Evolutionary conservation across 306 rosid species (phyloP), one percentile per base, ranked within the genome.

Genomic region (Canavalia gladiata): DNA sequence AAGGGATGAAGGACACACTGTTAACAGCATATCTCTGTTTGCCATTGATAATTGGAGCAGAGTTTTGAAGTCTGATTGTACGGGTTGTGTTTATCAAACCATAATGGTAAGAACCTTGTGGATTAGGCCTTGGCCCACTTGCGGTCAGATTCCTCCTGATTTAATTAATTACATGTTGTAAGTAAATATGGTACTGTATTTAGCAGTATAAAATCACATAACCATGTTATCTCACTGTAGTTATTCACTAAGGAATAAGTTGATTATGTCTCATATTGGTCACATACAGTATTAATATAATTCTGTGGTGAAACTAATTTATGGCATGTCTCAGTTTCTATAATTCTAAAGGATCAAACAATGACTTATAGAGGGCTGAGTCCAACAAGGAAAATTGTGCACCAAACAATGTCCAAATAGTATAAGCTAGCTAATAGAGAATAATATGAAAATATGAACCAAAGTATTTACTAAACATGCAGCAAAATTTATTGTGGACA

Each of bases 81-180:
- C 68, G 81, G 2, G 97, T 94, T 25, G 87, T 85, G 82, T 92
- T 94, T 78, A 94, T 90, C 87, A 90, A 1, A 64, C 98, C 97
- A 39, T 94, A 94, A 72, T 91, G 94, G 85, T 94, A 94, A 1
- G 97, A 89, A 46, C 98, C 98, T 87, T 92, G 98, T 8, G 97
- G 98, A 72, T 94, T 94, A 4, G 98, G 98, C 54, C 98, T 92
- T 56, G 98, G 98, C 8, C 98, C 98, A 63, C 95, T 94, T 31
- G 98, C 97, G n/a, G 97, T 88, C 78, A 94, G 89, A 86, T 94
- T 92, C 37, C 89, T 80, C 75, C 98, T 92, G 90, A 50, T 79
- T 83, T 66, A 37, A 42, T 50, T 4, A 51, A 80, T 52, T 37
- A 83, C 39, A 74, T 10, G 82, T 52, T 9, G 56, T n/a, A 41